These are phyloP conservation scores for Tetrapisispora fleetii DNA, from an alignment of 805 yeast species.

Conservation along the genomic window DNA sequence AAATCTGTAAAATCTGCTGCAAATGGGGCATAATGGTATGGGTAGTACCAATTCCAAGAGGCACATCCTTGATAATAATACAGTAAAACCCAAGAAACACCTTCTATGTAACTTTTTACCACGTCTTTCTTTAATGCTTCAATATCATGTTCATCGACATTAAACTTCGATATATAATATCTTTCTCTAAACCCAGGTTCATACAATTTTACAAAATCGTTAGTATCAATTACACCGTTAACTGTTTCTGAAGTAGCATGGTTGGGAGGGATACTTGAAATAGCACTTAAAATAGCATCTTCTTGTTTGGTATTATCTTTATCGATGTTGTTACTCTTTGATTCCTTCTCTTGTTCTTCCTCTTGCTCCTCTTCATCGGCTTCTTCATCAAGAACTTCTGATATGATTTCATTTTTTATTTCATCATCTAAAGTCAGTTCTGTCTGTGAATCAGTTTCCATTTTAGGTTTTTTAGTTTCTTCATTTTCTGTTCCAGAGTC, in stretches of 20 bases:
- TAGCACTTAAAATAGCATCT: constrained; percentile 6
- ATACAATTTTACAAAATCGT: constrained; percentile 55
- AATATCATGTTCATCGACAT: constrained; percentile 44
- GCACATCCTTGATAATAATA: constrained; percentile 97
- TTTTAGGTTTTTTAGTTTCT: constrained; percentile 9
- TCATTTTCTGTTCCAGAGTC: constrained; percentile 14
- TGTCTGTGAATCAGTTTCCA: constrained; percentile 8
- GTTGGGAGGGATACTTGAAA: constrained; percentile 1
- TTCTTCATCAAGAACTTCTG: constrained; percentile 11
- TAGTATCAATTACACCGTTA: constrained; percentile 34
- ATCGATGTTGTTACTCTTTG: constrained; percentile 5
- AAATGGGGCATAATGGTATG: constrained; percentile 96
- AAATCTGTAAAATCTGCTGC: constrained; percentile 71
- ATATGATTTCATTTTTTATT: constrained; percentile 18
- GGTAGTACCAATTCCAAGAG: constrained; percentile 97
- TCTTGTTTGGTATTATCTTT: constrained; percentile 15
- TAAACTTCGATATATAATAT: constrained; percentile 71
- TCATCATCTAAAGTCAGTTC: constrained; percentile 10
- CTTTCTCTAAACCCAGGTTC: constrained; percentile 82
- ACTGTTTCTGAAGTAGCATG: constrained; percentile 22
- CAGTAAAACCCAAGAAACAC: constrained; percentile 90
- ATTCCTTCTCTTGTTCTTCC: constrained; percentile 11
- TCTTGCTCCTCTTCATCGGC: constrained; percentile 12
- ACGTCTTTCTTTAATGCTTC: constrained; percentile 46
- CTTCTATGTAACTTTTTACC: constrained; percentile 73